phyloP scores from a whole-genome alignment of 768 basidiomycete species.

The Naganishia kalamii region DNA sequence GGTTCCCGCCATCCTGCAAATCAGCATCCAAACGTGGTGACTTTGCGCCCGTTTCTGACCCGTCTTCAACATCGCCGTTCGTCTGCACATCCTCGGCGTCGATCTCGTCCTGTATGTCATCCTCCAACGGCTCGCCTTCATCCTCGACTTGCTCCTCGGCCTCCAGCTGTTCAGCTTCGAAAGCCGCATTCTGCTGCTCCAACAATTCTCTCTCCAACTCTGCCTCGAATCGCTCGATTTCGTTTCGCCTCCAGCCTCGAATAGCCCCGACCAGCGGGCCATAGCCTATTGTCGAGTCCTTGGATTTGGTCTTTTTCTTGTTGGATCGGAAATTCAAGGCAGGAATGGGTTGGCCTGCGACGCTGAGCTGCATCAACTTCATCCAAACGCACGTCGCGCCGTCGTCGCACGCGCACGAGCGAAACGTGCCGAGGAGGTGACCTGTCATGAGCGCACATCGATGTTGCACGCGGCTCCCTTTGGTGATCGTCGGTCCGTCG shows the following conservation, averaged over 20 bases:
- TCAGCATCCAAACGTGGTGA: background rate
- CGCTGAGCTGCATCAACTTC: slow-evolving; percentile 28
- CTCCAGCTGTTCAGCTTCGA: slow-evolving; percentile 6
- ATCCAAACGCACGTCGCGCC: slow-evolving; percentile 36
- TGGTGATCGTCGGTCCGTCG: slow-evolving; percentile 9
- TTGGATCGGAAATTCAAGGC: slow-evolving; percentile 8
- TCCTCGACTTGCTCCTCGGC: slow-evolving; percentile 17
- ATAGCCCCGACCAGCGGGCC: slow-evolving; percentile 37
- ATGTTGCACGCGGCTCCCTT: slow-evolving; percentile 11
- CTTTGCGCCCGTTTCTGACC: background rate
- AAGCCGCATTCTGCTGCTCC: slow-evolving; percentile 5
- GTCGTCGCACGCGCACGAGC: slow-evolving; percentile 40
- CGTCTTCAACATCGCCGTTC: slow-evolving; percentile 11
- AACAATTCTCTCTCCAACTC: slow-evolving; percentile 30
- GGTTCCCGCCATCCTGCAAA: background rate
- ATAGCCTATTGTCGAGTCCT: background rate
- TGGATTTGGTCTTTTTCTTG: background rate
- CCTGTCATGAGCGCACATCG: slow-evolving; percentile 30
- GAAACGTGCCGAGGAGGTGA: slow-evolving; percentile 39
- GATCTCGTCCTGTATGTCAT: slow-evolving; percentile 11
- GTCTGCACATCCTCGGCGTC: slow-evolving; percentile 24
- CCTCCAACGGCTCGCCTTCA: background rate
- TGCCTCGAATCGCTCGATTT: slow-evolving; percentile 30
- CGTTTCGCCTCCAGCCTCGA: slow-evolving; percentile 38
- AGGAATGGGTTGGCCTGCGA: slow-evolving; percentile 18